These are phyloP conservation scores for Botrytis byssoidea DNA, from an alignment of 2,329 filamentous ascomycete genomes.

Conservation along the genomic window DNA sequence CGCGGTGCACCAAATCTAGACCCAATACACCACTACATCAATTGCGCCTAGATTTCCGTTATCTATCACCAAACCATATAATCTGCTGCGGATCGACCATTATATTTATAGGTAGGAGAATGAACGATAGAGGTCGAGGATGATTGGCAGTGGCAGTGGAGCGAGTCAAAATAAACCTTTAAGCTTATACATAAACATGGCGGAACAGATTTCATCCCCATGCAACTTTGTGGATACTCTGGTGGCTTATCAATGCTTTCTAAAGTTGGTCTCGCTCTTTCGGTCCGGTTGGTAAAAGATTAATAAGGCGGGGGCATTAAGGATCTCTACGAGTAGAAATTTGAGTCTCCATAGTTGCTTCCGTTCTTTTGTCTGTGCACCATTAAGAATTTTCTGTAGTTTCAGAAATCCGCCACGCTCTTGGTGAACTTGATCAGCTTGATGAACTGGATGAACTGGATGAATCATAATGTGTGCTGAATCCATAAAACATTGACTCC, in stretches of 20 bases:
- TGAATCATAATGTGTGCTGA: not conserved
- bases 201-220: not conserved
- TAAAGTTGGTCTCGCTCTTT: not conserved
- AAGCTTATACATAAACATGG: not conserved
- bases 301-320: not conserved
- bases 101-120: not conserved
- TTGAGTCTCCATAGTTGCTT: not conserved
- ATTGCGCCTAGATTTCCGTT: not conserved
- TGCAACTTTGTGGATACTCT: not conserved
- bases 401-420: not conserved
- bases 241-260: not conserved
- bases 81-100: not conserved
- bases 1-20: too few relatives aligned
- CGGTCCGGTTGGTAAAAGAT: not conserved
- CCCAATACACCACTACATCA: not conserved
- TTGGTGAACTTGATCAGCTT: not conserved
- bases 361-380: not conserved
- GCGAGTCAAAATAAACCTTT: not conserved
- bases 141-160: not conserved
- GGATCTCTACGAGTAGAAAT: not conserved
- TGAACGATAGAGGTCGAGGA: not conserved
- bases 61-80: not conserved
- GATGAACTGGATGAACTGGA: not conserved
- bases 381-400: not conserved
- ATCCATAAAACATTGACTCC: not conserved